Conservation (phyloP, 768 basidiomycete genomes). For the Rickenella mellea region DNA sequence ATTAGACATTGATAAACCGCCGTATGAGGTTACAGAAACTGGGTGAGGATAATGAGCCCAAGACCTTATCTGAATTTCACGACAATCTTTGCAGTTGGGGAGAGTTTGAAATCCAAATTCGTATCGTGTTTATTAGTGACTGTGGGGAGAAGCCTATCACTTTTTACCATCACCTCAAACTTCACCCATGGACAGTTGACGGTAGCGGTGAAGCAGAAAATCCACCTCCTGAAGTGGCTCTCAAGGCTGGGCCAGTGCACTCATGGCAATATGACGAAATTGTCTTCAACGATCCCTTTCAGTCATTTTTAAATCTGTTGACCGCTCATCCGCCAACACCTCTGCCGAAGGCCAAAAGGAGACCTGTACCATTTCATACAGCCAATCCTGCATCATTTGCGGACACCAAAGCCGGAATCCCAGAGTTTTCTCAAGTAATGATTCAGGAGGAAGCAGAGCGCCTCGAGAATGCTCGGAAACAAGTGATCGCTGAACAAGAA, state of each 20-base stretch:
- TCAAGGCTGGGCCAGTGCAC: slow-evolving; percentile 72
- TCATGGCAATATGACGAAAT: slow-evolving; percentile 99
- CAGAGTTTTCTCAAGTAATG: slow-evolving; percentile 82
- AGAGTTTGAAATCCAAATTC: slow-evolving; percentile 93
- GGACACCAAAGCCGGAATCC: slow-evolving; percentile 55
- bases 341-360: slow-evolving; percentile 52
- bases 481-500: slow-evolving; percentile 68
- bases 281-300: slow-evolving; percentile 90
- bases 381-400: slow-evolving; percentile 53
- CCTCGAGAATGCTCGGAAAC: slow-evolving; percentile 66
- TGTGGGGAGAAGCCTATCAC: slow-evolving; percentile 84
- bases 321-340: slow-evolving; percentile 77
- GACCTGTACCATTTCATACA: slow-evolving; percentile 63
- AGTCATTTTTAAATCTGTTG: slow-evolving; percentile 74
- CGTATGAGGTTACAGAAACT: slow-evolving; percentile 93
- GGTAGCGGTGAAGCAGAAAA: slow-evolving; percentile 47
- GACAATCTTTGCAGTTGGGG: slow-evolving; percentile 64
- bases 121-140: slow-evolving; percentile 82
- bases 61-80: not conserved
- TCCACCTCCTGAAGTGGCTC: slow-evolving; percentile 55
- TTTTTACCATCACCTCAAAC: slow-evolving; percentile 88
- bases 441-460: slow-evolving; percentile 79
- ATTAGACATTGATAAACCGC: slow-evolving; percentile 82
- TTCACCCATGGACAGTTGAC: slow-evolving; percentile 75
- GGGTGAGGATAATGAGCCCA: slow-evolving; percentile 47